Evolutionary conservation across 225 moss, liverwort and hornwort species (phyloP).

Genomic region (Ulota crispa): DNA sequence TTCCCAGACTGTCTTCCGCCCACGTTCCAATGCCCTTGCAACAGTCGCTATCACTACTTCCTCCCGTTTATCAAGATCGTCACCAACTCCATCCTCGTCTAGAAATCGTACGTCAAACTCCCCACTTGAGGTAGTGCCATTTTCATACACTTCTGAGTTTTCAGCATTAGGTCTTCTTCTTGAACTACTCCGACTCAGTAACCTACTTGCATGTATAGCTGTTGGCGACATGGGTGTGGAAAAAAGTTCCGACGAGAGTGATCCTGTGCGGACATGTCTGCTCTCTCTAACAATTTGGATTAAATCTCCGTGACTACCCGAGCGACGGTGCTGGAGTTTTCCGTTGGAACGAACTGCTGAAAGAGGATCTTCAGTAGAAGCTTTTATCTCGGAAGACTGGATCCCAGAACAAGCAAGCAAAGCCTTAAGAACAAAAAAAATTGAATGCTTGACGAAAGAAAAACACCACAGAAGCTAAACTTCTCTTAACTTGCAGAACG

Average conservation of each 20-base stretch:
- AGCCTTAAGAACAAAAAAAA: constrained; percentile 1
- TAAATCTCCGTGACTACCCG: constrained; percentile 76
- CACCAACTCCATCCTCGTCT: constrained; percentile 41
- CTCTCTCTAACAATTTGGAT: constrained; percentile 40
- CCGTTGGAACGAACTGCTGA: constrained; percentile 44
- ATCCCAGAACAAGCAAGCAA: constrained; percentile 32
- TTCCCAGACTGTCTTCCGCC: constrained; percentile 97
- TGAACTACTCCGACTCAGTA: constrained; percentile 38
- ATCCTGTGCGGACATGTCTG: constrained; percentile 71
- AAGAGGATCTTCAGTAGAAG: constrained; percentile 32
- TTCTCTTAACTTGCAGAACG: neutral
- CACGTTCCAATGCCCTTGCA: constrained; percentile 79
- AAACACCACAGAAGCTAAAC: neutral
- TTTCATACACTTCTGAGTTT: constrained; percentile 42
- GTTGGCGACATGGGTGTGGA: constrained; percentile 51
- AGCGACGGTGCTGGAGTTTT: constrained; percentile 63
- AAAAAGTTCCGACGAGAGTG: constrained; percentile 51
- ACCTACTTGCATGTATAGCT: constrained; percentile 49
- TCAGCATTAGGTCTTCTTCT: constrained; percentile 46
- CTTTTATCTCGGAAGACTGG: constrained; percentile 42
- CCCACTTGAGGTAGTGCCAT: constrained; percentile 37
- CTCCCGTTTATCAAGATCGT: constrained; percentile 55
- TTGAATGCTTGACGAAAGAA: neutral
- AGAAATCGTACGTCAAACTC: constrained; percentile 54
- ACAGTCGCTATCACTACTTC: constrained; percentile 71